Evolutionary conservation across 495 filamentous ascomycete species (phyloP).

Genomic region (Penicillium egyptiacum): DNA sequence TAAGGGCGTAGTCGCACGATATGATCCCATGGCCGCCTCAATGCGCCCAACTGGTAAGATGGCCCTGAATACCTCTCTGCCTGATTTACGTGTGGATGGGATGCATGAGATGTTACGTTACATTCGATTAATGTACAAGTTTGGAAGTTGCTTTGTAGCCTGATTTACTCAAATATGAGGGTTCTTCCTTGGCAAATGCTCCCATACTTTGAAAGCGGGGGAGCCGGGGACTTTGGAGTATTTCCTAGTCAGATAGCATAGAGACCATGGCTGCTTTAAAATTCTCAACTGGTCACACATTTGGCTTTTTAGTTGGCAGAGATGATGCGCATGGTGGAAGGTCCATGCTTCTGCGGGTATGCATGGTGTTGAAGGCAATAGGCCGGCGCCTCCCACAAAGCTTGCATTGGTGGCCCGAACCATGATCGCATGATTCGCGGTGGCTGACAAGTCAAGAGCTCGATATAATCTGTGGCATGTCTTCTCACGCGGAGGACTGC

Average conservation of each 20-base stretch:
- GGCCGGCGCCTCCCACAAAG: not conserved
- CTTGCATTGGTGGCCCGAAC: not conserved
- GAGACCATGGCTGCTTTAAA: not conserved
- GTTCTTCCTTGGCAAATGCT: not conserved
- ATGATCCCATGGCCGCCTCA: constrained; percentile 21
- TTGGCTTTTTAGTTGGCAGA: not conserved
- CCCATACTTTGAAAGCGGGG: not conserved
- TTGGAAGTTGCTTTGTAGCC: not conserved
- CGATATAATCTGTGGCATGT: not conserved
- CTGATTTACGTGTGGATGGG: not conserved
- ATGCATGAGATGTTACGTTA: not conserved
- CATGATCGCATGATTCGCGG: not conserved
- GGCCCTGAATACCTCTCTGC: not conserved
- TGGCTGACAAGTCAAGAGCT: not conserved
- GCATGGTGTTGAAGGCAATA: constrained; percentile 5
- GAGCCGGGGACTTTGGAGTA: not conserved
- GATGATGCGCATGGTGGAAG: not conserved
- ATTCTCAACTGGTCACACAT: not conserved
- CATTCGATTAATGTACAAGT: constrained; percentile 5
- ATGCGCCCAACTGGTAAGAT: constrained; percentile 14
- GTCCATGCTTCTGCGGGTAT: constrained; percentile 1
- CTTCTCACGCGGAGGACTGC: not conserved
- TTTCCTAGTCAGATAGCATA: not conserved
- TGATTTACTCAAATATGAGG: not conserved
- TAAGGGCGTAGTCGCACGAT: constrained; percentile 17